A percentile compares a stretch with the other conserved stretches of the same genome.
Evolutionary conservation across 176 grass and related monocot species (phyloP).

Genomic region (Olyra latifolia): DNA sequence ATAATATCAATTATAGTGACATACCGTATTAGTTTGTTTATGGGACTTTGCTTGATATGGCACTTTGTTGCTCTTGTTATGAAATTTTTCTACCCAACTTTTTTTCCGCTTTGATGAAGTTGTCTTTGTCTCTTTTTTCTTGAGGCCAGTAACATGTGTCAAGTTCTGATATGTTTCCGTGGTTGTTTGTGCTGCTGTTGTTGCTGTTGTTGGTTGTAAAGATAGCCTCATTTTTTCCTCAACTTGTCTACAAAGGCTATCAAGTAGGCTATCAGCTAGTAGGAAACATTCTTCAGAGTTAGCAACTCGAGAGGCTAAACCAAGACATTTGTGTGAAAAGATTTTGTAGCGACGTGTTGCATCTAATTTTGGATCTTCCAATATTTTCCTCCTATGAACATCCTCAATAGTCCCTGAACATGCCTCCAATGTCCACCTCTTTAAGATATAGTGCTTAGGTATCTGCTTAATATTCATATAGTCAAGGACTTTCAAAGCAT

Average conservation of each 20-base stretch:
- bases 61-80: too few species aligned
- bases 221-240: not conserved
- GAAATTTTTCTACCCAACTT: not conserved
- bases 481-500: not conserved
- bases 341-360: not conserved
- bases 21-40: too few species aligned
- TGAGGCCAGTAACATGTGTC: not conserved
- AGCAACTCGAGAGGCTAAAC: not conserved
- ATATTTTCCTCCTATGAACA: not conserved
- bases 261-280: not conserved
- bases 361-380: not conserved
- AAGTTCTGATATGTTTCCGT: too few species aligned
- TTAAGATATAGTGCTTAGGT: not conserved
- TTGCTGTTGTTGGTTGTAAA: too few species aligned
- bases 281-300: not conserved
- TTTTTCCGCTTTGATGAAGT: not conserved
- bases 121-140: not conserved
- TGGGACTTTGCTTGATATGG: too few species aligned
- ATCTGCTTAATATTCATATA: not conserved
- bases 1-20: too few species aligned
- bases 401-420: not conserved
- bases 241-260: not conserved
- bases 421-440: not conserved
- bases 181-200: too few species aligned
- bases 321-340: not conserved